phyloP scores from a whole-genome alignment of 352 stramenopile species.

The Phytopythium cucurbitacearum region DNA sequence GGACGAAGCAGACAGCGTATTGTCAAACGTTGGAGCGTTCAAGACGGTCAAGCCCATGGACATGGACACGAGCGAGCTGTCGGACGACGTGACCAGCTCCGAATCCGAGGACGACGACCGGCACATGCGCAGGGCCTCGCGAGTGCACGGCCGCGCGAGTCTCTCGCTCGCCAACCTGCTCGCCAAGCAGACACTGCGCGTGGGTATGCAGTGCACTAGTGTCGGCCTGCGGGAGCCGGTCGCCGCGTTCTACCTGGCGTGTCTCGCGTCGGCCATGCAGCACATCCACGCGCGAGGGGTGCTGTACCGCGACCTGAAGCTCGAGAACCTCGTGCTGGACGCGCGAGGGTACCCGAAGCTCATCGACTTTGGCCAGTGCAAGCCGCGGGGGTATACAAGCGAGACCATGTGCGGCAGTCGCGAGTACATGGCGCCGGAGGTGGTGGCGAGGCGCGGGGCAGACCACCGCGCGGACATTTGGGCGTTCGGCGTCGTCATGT shows the following conservation, averaged over 20 bases:
- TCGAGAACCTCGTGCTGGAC: constrained; percentile 88
- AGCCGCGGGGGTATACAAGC: constrained; percentile 38
- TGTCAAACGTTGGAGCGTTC: too few relatives aligned
- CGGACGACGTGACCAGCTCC: constrained; percentile 24
- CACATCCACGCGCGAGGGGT: constrained; percentile 68
- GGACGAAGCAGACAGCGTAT: too few relatives aligned
- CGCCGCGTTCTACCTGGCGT: constrained; percentile 88
- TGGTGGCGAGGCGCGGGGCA: constrained; percentile 52
- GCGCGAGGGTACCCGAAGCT: constrained; percentile 84
- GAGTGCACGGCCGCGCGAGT: constrained; percentile 13
- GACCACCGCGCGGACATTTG: constrained; percentile 75
- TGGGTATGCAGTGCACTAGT: constrained; percentile 78
- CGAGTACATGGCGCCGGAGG: constrained; percentile 82
- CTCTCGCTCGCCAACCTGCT: constrained; percentile 37
- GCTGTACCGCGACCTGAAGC: constrained; percentile 88
- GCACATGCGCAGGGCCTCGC: constrained; percentile 4
- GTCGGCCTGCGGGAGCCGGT: constrained; percentile 50
- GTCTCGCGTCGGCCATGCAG: constrained; percentile 77
- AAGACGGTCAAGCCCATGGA: too few relatives aligned
- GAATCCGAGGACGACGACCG: constrained; percentile 29
- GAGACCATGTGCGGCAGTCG: constrained; percentile 73
- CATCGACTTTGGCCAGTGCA: constrained; percentile 77
- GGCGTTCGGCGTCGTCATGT: constrained; percentile 86
- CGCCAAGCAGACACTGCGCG: constrained; percentile 69
- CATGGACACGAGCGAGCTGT: constrained; percentile 2